Evolutionary conservation across 2,329 filamentous ascomycete species (phyloP).

Genomic region (Penicillium glabrum): DNA sequence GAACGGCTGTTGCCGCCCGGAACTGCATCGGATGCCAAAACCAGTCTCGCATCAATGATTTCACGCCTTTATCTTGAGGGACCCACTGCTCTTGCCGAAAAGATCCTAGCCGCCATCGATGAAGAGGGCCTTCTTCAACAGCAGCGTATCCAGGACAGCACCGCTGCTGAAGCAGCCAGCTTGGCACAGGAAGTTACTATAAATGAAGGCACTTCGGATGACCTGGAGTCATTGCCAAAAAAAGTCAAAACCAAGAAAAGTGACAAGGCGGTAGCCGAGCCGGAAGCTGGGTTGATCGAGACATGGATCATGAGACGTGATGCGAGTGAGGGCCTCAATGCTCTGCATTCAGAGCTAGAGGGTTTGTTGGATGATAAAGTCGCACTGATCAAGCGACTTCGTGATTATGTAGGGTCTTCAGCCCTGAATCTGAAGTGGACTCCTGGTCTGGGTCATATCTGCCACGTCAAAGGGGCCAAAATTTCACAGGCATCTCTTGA

Average conservation of each 20-base stretch:
- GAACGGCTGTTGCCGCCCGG: conserved; percentile 6
- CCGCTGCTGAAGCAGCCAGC: conserved; percentile 68
- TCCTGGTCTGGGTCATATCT: conserved; percentile 82
- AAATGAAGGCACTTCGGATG: conserved; percentile 62
- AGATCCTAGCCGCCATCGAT: conserved; percentile 79
- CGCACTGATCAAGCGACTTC: conserved; percentile 61
- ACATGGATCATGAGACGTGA: conserved; percentile 63
- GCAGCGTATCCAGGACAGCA: conserved; percentile 73
- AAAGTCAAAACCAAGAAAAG: conserved; percentile 34
- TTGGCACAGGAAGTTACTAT: conserved; percentile 71
- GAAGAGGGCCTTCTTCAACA: conserved; percentile 84
- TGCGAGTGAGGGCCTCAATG: conserved; percentile 66
- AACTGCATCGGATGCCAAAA: conserved; percentile 9
- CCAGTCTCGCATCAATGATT: conserved; percentile 31
- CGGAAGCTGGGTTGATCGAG: conserved; percentile 47
- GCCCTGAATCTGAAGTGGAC: conserved; percentile 82
- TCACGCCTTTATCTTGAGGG: conserved; percentile 54
- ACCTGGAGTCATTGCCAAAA: conserved; percentile 58
- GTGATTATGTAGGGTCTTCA: conserved; percentile 59
- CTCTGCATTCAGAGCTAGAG: conserved; percentile 68
- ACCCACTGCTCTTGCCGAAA: conserved; percentile 66
- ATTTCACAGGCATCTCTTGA: conserved; percentile 55
- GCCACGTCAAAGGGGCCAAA: conserved; percentile 78
- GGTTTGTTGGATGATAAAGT: conserved; percentile 61
- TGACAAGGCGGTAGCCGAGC: conserved; percentile 28